A percentile compares a stretch with the other conserved stretches of the same genome.
phyloP scores from a whole-genome alignment of 495 filamentous ascomycete genomes.

The Penicillium diatomitis region DNA sequence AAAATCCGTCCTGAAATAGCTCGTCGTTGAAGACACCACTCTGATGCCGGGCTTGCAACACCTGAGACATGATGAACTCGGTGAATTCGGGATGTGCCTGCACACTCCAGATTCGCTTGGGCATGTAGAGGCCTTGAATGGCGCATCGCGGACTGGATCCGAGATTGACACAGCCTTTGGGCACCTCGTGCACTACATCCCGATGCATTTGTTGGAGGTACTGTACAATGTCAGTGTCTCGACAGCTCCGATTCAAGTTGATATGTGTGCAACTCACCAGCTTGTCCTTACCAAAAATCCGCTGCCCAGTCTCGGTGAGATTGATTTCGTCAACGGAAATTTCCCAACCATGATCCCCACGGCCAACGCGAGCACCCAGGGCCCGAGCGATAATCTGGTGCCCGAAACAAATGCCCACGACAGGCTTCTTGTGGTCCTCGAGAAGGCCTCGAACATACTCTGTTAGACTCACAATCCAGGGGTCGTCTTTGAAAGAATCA shows the following conservation, averaged over 20 bases:
- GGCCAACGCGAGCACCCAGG: constrained; percentile 53
- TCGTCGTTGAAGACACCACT: constrained; percentile 56
- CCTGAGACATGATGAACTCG: constrained; percentile 55
- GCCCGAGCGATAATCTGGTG: constrained; percentile 82
- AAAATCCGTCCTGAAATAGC: constrained; percentile 50
- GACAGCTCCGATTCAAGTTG: not conserved
- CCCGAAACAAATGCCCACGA: constrained; percentile 84
- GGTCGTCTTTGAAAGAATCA: constrained; percentile 52
- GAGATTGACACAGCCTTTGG: constrained; percentile 51
- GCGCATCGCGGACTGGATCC: constrained; percentile 54
- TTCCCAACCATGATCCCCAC: constrained; percentile 67
- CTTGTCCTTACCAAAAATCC: constrained; percentile 56
- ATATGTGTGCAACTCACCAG: constrained; percentile 39
- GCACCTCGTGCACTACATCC: constrained; percentile 60
- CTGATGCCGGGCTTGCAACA: constrained; percentile 52
- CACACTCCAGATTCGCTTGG: constrained; percentile 54
- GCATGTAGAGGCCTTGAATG: constrained; percentile 68
- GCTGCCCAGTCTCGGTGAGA: constrained; percentile 56
- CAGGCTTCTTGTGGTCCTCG: constrained; percentile 43
- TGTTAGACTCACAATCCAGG: constrained; percentile 65
- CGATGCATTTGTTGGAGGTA: constrained; percentile 80
- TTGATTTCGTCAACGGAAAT: constrained; percentile 55
- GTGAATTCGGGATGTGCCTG: constrained; percentile 90
- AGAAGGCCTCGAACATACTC: constrained; percentile 50
- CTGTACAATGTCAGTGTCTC: constrained; percentile 26